Conservation (phyloP, 2,329 filamentous ascomycete genomes). For the Aspergillus sp. region DNA sequence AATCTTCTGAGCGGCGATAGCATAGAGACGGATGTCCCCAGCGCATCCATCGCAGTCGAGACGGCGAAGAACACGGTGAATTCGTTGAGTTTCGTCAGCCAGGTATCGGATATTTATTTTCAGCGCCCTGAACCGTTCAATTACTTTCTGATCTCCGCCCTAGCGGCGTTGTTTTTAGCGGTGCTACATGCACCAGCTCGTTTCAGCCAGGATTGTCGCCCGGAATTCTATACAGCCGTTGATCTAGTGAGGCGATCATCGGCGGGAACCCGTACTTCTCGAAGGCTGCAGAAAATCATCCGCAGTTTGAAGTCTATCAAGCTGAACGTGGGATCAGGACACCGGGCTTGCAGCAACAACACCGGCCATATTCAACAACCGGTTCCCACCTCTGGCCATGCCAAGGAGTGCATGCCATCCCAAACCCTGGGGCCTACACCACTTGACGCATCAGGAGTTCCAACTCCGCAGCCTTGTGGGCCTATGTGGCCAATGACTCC, state of each 20-base stretch:
- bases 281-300: constrained; percentile 51
- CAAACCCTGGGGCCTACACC: neutral
- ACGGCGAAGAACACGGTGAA: constrained; percentile 30
- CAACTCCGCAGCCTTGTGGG: constrained; percentile 8
- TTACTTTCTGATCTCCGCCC: constrained; percentile 33
- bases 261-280: constrained; percentile 46
- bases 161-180: constrained; percentile 36
- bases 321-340: constrained; percentile 35
- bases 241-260: constrained; percentile 51
- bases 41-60: constrained; percentile 34
- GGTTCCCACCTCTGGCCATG: neutral
- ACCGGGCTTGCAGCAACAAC: neutral
- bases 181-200: constrained; percentile 37
- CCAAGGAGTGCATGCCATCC: neutral
- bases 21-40: constrained; percentile 27
- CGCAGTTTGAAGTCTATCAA: constrained; percentile 49
- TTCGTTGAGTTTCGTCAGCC: constrained; percentile 30
- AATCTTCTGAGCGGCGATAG: constrained; percentile 31
- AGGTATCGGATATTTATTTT: constrained; percentile 29
- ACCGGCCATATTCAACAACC: neutral
- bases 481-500: constrained; percentile 12
- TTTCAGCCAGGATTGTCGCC: constrained; percentile 31
- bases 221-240: constrained; percentile 46
- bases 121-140: constrained; percentile 34
- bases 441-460: constrained; percentile 1